Conservation (phyloP, 2,329 filamentous ascomycete species). For the Pseudogymnoascus sp. region DNA sequence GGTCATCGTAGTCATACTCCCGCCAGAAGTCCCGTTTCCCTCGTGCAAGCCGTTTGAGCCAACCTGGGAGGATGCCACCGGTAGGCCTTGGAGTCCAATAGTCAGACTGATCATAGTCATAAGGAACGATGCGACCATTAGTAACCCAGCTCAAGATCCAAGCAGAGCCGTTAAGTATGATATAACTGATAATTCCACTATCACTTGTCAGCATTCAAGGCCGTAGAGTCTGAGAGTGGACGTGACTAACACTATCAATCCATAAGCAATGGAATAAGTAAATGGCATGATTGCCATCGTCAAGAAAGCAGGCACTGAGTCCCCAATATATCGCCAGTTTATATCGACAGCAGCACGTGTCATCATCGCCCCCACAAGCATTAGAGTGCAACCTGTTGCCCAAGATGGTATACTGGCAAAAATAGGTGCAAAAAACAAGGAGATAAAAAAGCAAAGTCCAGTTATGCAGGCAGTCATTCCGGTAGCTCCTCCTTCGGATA, state of each 20-base stretch:
- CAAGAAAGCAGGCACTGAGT: conserved; percentile 76
- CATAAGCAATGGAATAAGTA: conserved; percentile 82
- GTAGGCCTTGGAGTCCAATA: conserved; percentile 72
- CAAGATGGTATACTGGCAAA: conserved; percentile 84
- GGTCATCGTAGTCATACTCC: conserved; percentile 25
- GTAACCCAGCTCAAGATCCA: conserved; percentile 61
- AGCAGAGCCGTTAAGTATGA: conserved; percentile 63
- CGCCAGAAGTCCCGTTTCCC: conserved; percentile 74
- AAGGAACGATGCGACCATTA: conserved; percentile 63
- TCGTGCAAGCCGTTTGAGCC: conserved; percentile 54
- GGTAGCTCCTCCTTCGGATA: conserved; percentile 78
- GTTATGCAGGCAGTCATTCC: conserved; percentile 75
- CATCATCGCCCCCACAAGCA: conserved; percentile 84
- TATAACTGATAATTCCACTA: conserved; percentile 66
- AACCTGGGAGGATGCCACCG: conserved; percentile 69
- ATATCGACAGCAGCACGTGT: conserved; percentile 69
- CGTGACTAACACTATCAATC: conserved; percentile 53
- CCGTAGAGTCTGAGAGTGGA: neutral
- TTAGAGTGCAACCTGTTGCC: conserved; percentile 79
- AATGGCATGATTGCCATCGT: conserved; percentile 84
- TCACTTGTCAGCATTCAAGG: neutral
- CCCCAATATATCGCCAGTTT: conserved; percentile 82
- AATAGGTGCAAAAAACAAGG: conserved; percentile 83
- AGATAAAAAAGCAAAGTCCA: conserved; percentile 77
- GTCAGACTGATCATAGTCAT: conserved; percentile 69